Base-by-base conservation (phyloP, 352 stramenopile genomes). In the Stephanocyclus meneghinianus region DNA sequence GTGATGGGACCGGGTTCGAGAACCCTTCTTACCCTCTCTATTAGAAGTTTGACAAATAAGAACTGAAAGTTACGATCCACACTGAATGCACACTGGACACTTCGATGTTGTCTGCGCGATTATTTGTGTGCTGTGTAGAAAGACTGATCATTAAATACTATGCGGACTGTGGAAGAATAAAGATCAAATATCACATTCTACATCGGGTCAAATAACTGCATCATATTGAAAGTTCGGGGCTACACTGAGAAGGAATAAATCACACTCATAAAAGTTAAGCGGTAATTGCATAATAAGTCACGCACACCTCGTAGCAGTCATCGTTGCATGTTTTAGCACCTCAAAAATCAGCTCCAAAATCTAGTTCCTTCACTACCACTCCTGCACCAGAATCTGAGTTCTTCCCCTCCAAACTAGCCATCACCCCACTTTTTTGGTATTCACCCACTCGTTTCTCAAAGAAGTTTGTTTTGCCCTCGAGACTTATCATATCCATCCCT, bases 391-490 rank as follows among this genome's bases (percentile, higher is more conserved):
- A 32, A 16, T 60, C 48, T 71, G 50, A 70, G 21, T 67, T 65
- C 56, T 88, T 80, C 6, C 67, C 71, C 11, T 90, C 79, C 40
- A 91, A 44, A 37, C 85, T 91, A 18, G 84, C 84, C 89, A 94
- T 94, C 8, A 94, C 89, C 37, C 89, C 89, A 78, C 74, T 87
- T 66, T 93, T 94, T 73, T 91, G 81, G 73, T 95, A 95, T 79
- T 95, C 91, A 2, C 74, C 88, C 7, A 95, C 91, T 81, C 91
- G 69, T 71, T 94, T 94, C 67, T 95, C 91, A 72, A 95, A 95
- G 76, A 95, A 95, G 80, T 95, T 95, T 18, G 91, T 95, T 74
- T 95, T 95, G 50, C 91, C 91, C 78, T 92, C 75, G 8, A 95
- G 70, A 74, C 84, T 92, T 59, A 94, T 93, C 81, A 93, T 90